Conservation (phyloP, 208 protist species). For the Trypanosoma boissoni region DNA sequence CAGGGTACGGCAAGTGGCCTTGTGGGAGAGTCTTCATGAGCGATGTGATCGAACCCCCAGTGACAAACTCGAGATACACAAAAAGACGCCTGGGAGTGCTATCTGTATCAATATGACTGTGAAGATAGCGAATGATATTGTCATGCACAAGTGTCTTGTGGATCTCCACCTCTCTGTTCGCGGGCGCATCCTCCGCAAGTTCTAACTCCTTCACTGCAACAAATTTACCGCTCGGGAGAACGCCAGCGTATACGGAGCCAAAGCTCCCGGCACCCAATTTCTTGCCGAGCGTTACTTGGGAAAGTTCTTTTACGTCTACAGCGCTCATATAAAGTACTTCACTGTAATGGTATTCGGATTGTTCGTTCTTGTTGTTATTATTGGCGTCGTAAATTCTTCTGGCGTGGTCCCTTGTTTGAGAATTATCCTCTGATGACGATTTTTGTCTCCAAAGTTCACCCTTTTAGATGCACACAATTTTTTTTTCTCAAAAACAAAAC, state of each 20-base stretch:
- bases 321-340: constrained; percentile 28
- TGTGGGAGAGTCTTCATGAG: constrained; percentile 87
- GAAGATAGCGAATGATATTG: constrained; percentile 91
- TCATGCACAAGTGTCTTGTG: constrained; percentile 87
- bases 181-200: constrained; percentile 75
- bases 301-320: constrained; percentile 64
- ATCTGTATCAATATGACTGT: constrained; percentile 76
- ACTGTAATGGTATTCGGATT: too few relatives aligned
- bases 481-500: constrained; percentile 8
- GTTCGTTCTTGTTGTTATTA: neutral
- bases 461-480: neutral
- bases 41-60: constrained; percentile 86
- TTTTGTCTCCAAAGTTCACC: too few relatives aligned
- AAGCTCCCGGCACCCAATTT: constrained; percentile 90
- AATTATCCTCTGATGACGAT: neutral
- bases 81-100: constrained; percentile 82
- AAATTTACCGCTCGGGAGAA: constrained; percentile 83
- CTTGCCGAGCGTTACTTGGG: constrained; percentile 78
- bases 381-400: neutral
- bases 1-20: constrained; percentile 64
- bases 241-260: constrained; percentile 85
- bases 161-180: constrained; percentile 89
- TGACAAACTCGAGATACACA: constrained; percentile 92
- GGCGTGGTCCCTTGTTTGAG: neutral
- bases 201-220: constrained; percentile 90